Conservation (phyloP, 495 filamentous ascomycete species). For the Xanthoparmelia taractica region DNA sequence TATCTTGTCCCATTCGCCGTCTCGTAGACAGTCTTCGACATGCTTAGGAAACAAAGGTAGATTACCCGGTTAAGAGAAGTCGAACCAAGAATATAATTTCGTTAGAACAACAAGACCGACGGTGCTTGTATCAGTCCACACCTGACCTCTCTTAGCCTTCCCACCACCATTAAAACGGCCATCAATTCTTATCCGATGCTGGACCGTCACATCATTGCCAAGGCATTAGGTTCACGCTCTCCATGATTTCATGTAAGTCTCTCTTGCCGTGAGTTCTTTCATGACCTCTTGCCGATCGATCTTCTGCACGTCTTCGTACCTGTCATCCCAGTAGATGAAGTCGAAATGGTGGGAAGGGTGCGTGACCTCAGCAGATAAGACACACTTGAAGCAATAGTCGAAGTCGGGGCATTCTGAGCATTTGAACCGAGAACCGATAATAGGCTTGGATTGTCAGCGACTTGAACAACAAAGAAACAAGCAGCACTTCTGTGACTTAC, state of each 20-base stretch:
- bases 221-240: not conserved
- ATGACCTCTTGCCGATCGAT: not conserved
- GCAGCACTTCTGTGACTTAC: not conserved
- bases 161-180: too few relatives aligned
- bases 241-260: not conserved
- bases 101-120: too few relatives aligned
- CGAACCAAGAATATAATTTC: too few relatives aligned
- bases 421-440: constrained; percentile 1
- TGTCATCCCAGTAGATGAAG: not conserved
- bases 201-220: too few relatives aligned
- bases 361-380: not conserved
- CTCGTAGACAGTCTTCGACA: too few relatives aligned
- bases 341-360: constrained; percentile 8
- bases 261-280: not conserved
- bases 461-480: not conserved
- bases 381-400: constrained; percentile 19
- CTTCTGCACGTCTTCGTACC: not conserved
- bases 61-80: too few relatives aligned
- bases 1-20: too few relatives aligned
- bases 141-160: too few relatives aligned
- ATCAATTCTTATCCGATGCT: too few relatives aligned
- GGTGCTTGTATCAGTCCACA: too few relatives aligned
- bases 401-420: constrained; percentile 11
- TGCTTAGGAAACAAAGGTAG: too few relatives aligned
- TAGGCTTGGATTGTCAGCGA: not conserved